Evolutionary conservation across 2,329 filamentous ascomycete genomes (phyloP).

Genomic region (Penicillium sp.): DNA sequence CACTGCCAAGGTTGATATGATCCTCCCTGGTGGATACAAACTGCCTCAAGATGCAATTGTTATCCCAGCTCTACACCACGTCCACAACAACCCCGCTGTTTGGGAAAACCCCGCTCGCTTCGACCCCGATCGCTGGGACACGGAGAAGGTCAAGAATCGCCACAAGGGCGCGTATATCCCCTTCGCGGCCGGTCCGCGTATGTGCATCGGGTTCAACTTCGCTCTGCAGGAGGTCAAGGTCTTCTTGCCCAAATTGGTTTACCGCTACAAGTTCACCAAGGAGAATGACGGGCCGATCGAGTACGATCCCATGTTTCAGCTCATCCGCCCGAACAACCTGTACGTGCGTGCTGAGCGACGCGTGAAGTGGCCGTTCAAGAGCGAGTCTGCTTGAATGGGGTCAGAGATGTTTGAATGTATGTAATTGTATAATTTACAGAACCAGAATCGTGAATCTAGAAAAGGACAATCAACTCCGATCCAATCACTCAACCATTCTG

Average conservation of each 20-base stretch:
- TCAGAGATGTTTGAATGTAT: no score
- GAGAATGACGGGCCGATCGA: conserved; percentile 52
- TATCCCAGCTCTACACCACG: conserved; percentile 50
- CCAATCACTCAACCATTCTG: no score
- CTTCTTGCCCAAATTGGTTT: conserved; percentile 55
- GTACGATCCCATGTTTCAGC: conserved; percentile 31
- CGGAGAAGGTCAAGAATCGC: conserved; percentile 49
- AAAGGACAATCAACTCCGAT: no score
- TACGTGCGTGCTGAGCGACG: conserved; percentile 23
- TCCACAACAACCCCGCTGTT: conserved; percentile 52
- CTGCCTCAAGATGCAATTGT: conserved; percentile 54
- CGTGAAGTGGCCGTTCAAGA: conserved; percentile 27
- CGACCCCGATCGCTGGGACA: conserved; percentile 61
- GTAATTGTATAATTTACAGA: neutral
- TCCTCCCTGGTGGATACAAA: conserved; percentile 61
- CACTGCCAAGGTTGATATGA: conserved; percentile 55
- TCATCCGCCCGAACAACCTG: conserved; percentile 29
- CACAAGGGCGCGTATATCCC: conserved; percentile 57
- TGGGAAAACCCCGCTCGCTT: conserved; percentile 61
- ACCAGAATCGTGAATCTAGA: neutral
- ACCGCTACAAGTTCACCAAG: conserved; percentile 56
- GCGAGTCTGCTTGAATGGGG: neutral
- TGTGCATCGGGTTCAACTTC: conserved; percentile 66
- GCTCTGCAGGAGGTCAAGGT: conserved; percentile 61
- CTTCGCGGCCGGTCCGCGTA: conserved; percentile 57